A percentile compares a stretch with the other conserved stretches of the same genome.
These are phyloP conservation scores for Cubamyces lactineus DNA, from an alignment of 768 basidiomycete genomes.

Conservation along the genomic window DNA sequence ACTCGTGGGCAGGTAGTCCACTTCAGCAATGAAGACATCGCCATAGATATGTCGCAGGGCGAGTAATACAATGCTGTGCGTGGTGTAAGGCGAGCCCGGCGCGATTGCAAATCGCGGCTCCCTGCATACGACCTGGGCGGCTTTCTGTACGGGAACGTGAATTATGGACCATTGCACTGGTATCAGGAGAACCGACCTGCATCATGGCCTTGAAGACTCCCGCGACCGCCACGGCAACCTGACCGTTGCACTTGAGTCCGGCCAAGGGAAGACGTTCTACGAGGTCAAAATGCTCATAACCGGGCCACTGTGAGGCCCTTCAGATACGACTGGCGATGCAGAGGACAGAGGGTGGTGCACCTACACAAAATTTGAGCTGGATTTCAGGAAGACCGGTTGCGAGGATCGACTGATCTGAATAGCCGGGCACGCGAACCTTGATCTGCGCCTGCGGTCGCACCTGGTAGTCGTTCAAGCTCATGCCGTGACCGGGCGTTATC, in stretches of 20 bases:
- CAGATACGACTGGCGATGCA: background rate
- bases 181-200: background rate
- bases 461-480: background rate
- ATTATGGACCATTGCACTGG: background rate
- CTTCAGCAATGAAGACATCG: conserved; percentile 3
- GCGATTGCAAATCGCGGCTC: background rate
- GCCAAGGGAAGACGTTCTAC: background rate
- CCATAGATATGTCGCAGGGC: background rate
- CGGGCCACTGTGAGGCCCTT: conserved; percentile 2
- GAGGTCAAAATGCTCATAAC: background rate
- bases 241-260: background rate
- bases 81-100: background rate
- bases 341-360: background rate
- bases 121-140: background rate
- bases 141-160: background rate
- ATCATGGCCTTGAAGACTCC: background rate
- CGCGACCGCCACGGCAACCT: background rate
- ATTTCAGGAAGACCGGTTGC: background rate
- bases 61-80: background rate
- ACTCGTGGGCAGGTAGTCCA: background rate
- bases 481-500: background rate
- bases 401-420: background rate
- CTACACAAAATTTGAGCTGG: conserved; percentile 1
- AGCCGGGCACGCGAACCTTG: no score
- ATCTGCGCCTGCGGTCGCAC: background rate